phyloP scores from a whole-genome alignment of 2,329 filamentous ascomycete species.

The Pestalotiopsis sp. region DNA sequence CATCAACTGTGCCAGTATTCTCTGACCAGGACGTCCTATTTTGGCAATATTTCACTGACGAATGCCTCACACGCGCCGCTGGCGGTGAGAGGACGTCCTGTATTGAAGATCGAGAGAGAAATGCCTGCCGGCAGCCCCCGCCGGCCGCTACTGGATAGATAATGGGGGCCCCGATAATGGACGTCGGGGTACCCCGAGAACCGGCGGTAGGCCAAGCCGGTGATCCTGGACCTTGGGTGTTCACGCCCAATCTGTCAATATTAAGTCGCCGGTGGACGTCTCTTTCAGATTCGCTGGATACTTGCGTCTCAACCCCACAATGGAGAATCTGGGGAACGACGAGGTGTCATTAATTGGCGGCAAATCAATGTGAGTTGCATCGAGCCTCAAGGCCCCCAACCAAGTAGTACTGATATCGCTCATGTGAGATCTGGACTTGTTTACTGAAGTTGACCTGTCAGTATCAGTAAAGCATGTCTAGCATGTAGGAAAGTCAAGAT shows the following conservation, averaged over 20 bases:
- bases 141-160: neutral
- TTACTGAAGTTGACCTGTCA: neutral
- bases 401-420: neutral
- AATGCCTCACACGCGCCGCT: too few species aligned
- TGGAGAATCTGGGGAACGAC: neutral
- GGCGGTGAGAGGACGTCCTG: too few species aligned
- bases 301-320: neutral
- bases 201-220: neutral
- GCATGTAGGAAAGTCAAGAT: conserved; percentile 41
- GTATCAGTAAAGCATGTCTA: conserved; percentile 32
- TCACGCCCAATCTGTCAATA: neutral
- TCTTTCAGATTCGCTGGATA: neutral
- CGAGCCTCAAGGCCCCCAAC: too few species aligned
- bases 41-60: too few species aligned
- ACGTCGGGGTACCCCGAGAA: neutral
- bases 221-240: neutral
- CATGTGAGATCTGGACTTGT: neutral
- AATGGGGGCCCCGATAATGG: neutral
- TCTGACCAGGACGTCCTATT: too few species aligned
- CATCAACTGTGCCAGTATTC: too few species aligned
- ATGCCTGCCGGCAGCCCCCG: neutral
- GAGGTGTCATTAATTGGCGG: neutral
- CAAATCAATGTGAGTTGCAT: neutral
- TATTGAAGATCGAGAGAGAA: too few species aligned
- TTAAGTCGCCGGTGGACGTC: neutral